Conservation (phyloP, 2,329 filamentous ascomycete species). For the Rhexocercosporidium sp. region DNA sequence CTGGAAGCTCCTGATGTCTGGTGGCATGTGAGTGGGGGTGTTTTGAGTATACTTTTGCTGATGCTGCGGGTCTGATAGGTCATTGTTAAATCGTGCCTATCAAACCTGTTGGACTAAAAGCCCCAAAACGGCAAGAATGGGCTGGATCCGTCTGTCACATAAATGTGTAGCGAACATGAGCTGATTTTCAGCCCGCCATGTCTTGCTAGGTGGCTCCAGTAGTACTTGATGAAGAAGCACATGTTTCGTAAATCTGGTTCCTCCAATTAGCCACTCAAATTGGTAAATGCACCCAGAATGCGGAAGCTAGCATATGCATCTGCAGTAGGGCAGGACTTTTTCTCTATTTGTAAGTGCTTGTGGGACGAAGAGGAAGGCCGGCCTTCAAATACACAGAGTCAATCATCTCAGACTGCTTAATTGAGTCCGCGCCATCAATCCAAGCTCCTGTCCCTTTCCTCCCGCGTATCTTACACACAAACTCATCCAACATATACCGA, state of each 20-base stretch:
- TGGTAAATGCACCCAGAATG: too few relatives aligned
- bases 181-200: background rate
- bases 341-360: background rate
- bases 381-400: constrained; percentile 53
- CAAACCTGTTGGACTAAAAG: background rate
- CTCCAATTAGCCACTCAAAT: too few relatives aligned
- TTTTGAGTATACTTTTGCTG: background rate
- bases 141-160: background rate
- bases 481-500: constrained; percentile 53
- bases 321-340: too few relatives aligned
- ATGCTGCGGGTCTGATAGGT: background rate
- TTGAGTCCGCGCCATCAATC: constrained; percentile 49
- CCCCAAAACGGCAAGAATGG: background rate
- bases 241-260: too few relatives aligned
- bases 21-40: background rate
- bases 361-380: constrained; percentile 42
- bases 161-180: background rate
- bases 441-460: constrained; percentile 46
- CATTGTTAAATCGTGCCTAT: background rate
- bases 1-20: background rate
- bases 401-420: constrained; percentile 51
- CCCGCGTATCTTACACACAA: constrained; percentile 52
- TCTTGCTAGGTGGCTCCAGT: background rate
- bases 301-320: too few relatives aligned
- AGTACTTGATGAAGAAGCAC: too few relatives aligned